phyloP scores from a whole-genome alignment of 2,329 filamentous ascomycete genomes.

The Scorias spongiosa region DNA sequence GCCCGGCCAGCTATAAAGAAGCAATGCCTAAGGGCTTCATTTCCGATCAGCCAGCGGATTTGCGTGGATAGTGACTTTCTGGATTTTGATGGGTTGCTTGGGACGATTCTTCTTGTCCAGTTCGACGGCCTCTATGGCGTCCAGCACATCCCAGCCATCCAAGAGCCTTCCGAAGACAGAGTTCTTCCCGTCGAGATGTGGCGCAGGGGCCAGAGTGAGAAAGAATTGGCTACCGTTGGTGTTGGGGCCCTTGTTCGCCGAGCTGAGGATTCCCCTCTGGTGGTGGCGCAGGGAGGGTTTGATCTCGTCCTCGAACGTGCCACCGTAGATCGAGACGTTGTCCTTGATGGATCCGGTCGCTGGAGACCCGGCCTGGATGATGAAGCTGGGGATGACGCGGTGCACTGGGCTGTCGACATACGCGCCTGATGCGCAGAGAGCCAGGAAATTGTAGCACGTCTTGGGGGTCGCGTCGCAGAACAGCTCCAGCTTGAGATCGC shows the following conservation, averaged over 20 bases:
- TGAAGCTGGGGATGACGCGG: slow-evolving; percentile 66
- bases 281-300: slow-evolving; percentile 66
- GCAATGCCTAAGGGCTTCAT: slow-evolving; percentile 6
- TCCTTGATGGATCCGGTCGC: slow-evolving; percentile 25
- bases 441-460: slow-evolving; percentile 80
- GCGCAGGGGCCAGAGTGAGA: slow-evolving; percentile 59
- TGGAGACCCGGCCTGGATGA: slow-evolving; percentile 57
- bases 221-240: slow-evolving; percentile 92
- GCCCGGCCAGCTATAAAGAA: no score
- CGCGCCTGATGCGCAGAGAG: slow-evolving; percentile 65
- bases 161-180: slow-evolving; percentile 67
- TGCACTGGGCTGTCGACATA: slow-evolving; percentile 66
- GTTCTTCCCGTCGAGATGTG: slow-evolving; percentile 71
- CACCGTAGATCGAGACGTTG: slow-evolving; percentile 55
- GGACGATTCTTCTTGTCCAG: slow-evolving; percentile 69
- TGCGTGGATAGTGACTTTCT: slow-evolving; percentile 59
- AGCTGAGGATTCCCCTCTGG: slow-evolving; percentile 77
- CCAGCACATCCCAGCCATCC: slow-evolving; percentile 44
- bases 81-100: slow-evolving; percentile 49
- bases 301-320: slow-evolving; percentile 67
- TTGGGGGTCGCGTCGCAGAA: slow-evolving; percentile 93
- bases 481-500: slow-evolving; percentile 86
- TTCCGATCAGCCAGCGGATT: slow-evolving; percentile 51
- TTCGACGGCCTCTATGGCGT: slow-evolving; percentile 54
- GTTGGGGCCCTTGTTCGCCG: slow-evolving; percentile 88